Conservation (phyloP, 306 rosid species). For the Vigna trinervia region DNA sequence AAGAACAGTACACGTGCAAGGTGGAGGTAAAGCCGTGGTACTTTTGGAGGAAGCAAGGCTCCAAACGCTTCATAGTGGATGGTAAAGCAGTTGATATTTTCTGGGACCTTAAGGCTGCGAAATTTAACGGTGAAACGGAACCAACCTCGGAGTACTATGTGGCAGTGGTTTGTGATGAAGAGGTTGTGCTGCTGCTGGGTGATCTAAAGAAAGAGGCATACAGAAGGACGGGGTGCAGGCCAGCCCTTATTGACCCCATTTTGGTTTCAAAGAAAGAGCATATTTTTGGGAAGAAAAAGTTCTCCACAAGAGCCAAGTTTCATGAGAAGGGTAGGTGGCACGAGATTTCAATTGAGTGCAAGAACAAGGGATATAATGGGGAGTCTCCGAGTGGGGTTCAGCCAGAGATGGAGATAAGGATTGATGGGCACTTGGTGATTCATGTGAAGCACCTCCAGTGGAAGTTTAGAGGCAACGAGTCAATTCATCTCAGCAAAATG, state of each 20-base stretch:
- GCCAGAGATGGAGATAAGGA: conserved; percentile 91
- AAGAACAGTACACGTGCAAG: conserved; percentile 72
- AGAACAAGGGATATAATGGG: conserved; percentile 45
- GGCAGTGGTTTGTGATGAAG: conserved; percentile 81
- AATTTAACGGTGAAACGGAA: conserved; percentile 76
- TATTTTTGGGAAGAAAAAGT: conserved; percentile 78
- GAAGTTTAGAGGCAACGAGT: conserved; percentile 93
- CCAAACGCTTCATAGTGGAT: conserved; percentile 67
- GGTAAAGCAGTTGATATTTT: conserved; percentile 61
- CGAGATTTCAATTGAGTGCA: conserved; percentile 84
- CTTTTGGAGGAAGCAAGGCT: conserved; percentile 88
- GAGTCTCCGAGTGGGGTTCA: conserved; percentile 56
- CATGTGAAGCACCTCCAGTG: conserved; percentile 89
- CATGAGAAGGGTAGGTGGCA: conserved; percentile 76
- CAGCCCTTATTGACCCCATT: conserved; percentile 76
- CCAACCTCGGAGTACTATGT: conserved; percentile 82
- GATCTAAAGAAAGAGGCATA: conserved; percentile 82
- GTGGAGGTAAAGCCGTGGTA: conserved; percentile 95
- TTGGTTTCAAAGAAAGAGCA: conserved; percentile 84
- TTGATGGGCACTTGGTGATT: conserved; percentile 77
- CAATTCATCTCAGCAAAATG: conserved; percentile 71
- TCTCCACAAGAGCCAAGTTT: conserved; percentile 73
- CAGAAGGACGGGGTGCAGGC: conserved; percentile 74
- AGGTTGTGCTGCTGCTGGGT: conserved; percentile 81
- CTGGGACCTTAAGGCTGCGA: conserved; percentile 88